phyloP scores from a whole-genome alignment of 1,139 yeast genomes.

The Insectozyma bohioensis region DNA sequence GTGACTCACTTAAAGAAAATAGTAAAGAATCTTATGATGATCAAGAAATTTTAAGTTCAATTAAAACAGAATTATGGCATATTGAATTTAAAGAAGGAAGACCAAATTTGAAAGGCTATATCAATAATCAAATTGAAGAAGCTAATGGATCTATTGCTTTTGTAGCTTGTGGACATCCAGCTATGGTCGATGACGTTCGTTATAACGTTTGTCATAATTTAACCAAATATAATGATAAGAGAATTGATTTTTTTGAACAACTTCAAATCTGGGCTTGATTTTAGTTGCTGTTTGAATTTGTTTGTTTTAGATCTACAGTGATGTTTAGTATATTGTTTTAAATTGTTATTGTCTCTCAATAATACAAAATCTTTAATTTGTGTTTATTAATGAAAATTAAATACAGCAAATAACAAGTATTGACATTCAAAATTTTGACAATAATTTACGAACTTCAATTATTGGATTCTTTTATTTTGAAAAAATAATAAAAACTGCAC shows the following conservation, averaged over 20 bases:
- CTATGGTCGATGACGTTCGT: slow-evolving; percentile 52
- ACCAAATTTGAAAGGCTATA: slow-evolving; percentile 30
- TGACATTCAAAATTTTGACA: no score
- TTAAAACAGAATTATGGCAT: slow-evolving; percentile 26
- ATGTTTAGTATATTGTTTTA: no score
- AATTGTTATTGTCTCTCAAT: no score
- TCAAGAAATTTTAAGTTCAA: slow-evolving; percentile 4
- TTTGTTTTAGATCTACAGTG: no score
- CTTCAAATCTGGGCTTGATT: slow-evolving; percentile 38
- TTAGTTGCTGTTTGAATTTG: not conserved
- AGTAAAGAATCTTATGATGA: slow-evolving; percentile 1
- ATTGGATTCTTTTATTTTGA: no score
- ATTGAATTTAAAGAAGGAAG: slow-evolving; percentile 32
- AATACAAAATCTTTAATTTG: no score
- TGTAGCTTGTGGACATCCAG: slow-evolving; percentile 54
- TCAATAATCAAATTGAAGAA: slow-evolving; percentile 27
- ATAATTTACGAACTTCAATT: no score
- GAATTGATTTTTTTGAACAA: slow-evolving; percentile 40
- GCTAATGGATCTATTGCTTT: slow-evolving; percentile 39
- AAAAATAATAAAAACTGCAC: no score
- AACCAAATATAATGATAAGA: slow-evolving; percentile 23
- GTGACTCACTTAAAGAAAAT: slow-evolving; percentile 3
- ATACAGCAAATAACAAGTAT: no score
- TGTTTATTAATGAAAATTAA: no score
- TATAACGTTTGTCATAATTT: slow-evolving; percentile 27